Evolutionary conservation across 169 alveolate genomes (phyloP).

Genomic region (Plasmodium vivax): DNA sequence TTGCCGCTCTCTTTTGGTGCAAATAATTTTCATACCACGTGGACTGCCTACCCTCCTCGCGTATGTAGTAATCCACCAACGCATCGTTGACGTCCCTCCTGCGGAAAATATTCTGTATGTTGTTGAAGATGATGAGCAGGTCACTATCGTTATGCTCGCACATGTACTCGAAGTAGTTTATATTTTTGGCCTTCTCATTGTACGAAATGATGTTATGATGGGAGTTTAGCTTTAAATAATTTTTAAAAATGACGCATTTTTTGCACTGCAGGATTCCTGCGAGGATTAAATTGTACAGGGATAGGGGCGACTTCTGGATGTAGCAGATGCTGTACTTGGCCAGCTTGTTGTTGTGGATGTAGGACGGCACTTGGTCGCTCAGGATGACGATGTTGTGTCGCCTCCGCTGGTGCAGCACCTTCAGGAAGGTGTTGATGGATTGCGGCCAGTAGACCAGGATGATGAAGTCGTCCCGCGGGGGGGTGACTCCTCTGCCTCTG

Average conservation of each 20-base stretch:
- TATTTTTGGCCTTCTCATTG: conserved; percentile 33
- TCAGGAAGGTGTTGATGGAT: conserved; percentile 61
- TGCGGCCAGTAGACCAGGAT: conserved; percentile 63
- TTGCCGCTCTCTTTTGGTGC: not conserved
- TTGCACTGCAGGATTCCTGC: conserved; percentile 60
- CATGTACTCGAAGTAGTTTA: conserved; percentile 65
- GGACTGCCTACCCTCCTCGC: not conserved
- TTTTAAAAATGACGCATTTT: conserved; percentile 68
- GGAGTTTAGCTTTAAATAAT: conserved; percentile 61
- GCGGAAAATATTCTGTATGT: conserved; percentile 57
- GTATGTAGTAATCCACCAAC: not conserved
- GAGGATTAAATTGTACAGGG: conserved; percentile 19
- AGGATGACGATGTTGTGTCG: conserved; percentile 48
- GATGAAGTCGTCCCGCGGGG: not conserved
- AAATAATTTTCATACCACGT: conserved; percentile 32
- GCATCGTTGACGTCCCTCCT: conserved; percentile 33
- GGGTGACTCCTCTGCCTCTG: not conserved
- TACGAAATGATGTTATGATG: conserved; percentile 58
- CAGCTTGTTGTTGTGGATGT: conserved; percentile 48
- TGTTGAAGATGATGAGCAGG: conserved; percentile 44
- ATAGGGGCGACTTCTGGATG: conserved; percentile 68
- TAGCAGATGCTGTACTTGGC: conserved; percentile 55
- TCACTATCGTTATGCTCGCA: conserved; percentile 67
- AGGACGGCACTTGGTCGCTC: conserved; percentile 72
- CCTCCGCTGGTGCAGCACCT: conserved; percentile 11